Percentiles rank a stretch among this genome's conserved stretches.
Conservation (phyloP, 495 filamentous ascomycete species). For the Penicillium subrubescens region DNA sequence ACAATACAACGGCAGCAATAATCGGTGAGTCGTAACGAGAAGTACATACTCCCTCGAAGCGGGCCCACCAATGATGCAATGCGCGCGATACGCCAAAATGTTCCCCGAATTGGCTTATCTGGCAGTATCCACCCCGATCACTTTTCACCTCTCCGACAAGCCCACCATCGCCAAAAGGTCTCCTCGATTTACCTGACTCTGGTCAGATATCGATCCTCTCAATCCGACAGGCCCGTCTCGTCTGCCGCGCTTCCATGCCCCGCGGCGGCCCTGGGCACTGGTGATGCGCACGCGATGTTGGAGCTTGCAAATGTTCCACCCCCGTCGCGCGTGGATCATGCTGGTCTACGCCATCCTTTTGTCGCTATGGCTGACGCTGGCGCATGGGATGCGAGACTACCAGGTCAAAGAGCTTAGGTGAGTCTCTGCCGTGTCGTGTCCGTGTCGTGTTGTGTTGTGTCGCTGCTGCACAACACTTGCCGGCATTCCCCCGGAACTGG, state of each 20-base stretch:
- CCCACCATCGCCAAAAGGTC: constrained; percentile 7
- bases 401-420: constrained; percentile 48
- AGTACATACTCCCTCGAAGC: too few species aligned
- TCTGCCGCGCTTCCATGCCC: constrained; percentile 32
- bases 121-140: constrained; percentile 24
- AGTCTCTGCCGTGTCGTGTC: neutral
- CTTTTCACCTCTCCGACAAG: constrained; percentile 13
- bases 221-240: neutral
- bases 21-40: too few species aligned
- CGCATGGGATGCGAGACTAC: constrained; percentile 43
- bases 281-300: constrained; percentile 52
- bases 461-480: neutral
- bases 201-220: neutral
- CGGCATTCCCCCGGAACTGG: neutral
- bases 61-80: constrained; percentile 21
- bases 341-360: constrained; percentile 43
- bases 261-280: constrained; percentile 26
- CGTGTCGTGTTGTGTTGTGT: neutral
- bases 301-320: constrained; percentile 42
- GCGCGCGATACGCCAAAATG: constrained; percentile 13
- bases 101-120: constrained; percentile 32
- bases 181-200: neutral
- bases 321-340: constrained; percentile 40
- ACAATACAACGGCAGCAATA: too few species aligned
- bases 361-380: constrained; percentile 43